Conservation (phyloP, 2,329 filamentous ascomycete species). For the Pezicula carpinea region DNA sequence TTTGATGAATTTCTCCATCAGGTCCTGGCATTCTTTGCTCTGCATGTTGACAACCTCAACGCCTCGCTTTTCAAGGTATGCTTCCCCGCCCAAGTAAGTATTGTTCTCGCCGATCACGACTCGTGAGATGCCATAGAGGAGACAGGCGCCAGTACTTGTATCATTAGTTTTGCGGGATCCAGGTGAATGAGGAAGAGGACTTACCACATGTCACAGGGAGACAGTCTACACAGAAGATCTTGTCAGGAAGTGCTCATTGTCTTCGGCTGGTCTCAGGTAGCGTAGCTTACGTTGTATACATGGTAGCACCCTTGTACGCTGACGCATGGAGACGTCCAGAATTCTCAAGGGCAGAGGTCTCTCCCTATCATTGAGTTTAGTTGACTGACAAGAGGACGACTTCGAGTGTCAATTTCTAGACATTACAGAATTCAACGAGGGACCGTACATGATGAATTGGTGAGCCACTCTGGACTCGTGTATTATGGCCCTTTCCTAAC, state of each 20-base stretch:
- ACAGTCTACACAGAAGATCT: conserved; percentile 37
- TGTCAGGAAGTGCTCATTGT: not conserved
- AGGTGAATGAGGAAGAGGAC: conserved; percentile 25
- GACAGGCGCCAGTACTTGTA: conserved; percentile 61
- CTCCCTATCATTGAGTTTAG: conserved; percentile 48
- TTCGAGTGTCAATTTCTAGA: not conserved
- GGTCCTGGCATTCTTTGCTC: conserved; percentile 56
- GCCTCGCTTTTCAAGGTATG: conserved; percentile 61
- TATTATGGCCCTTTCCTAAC: conserved; percentile 69
- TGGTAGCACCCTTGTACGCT: conserved; percentile 67
- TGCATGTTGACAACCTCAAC: conserved; percentile 71
- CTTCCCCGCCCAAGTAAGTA: conserved; percentile 69
- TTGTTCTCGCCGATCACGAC: conserved; percentile 77
- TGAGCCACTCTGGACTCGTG: conserved; percentile 68
- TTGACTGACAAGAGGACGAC: not conserved
- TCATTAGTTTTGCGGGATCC: conserved; percentile 12
- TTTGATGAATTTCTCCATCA: conserved; percentile 70
- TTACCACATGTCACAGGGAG: conserved; percentile 70
- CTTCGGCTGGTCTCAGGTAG: too few species aligned
- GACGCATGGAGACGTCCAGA: conserved; percentile 67
- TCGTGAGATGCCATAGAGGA: conserved; percentile 69
- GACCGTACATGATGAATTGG: conserved; percentile 61
- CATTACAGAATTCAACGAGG: not conserved
- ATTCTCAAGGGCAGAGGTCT: conserved; percentile 71
- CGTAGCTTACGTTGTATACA: conserved; percentile 61